Percentiles rank a stretch among this genome's conserved stretches.
These are phyloP conservation scores for Trichoderma pleuroti DNA, from an alignment of 2,329 filamentous ascomycete species.

Conservation along the genomic window DNA sequence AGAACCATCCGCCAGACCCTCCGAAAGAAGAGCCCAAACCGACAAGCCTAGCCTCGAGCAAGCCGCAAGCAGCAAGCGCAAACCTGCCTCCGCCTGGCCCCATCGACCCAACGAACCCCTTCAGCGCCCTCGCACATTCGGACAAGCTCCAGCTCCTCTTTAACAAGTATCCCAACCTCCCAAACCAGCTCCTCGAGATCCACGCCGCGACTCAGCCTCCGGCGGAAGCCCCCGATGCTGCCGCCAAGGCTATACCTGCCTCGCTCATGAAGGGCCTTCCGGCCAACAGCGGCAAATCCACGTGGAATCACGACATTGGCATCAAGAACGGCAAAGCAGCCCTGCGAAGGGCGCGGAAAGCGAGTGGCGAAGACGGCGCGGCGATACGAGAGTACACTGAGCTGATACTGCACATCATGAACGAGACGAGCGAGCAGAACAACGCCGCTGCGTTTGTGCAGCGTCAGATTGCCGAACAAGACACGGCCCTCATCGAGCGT, in stretches of 20 bases:
- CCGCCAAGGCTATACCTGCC: slow-evolving; percentile 30
- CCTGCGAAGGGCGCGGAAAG: slow-evolving; percentile 48
- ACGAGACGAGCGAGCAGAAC: slow-evolving; percentile 26
- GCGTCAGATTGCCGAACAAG: slow-evolving; percentile 45
- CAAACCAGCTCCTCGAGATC: slow-evolving; percentile 46
- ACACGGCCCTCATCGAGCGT: slow-evolving; percentile 47
- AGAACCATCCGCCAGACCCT: slow-evolving; percentile 45
- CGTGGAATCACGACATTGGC: slow-evolving; percentile 58
- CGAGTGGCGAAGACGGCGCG: slow-evolving; percentile 54
- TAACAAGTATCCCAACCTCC: slow-evolving; percentile 49
- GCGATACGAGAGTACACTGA: slow-evolving; percentile 59
- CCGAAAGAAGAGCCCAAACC: slow-evolving; percentile 27
- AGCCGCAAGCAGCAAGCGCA: slow-evolving; percentile 5
- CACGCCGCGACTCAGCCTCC: slow-evolving; percentile 49
- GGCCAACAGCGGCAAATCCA: slow-evolving; percentile 28
- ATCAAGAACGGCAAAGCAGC: slow-evolving; percentile 53
- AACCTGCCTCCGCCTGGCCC: not conserved
- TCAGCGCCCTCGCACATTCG: slow-evolving; percentile 49
- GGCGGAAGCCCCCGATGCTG: slow-evolving; percentile 26
- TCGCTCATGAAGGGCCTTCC: slow-evolving; percentile 34
- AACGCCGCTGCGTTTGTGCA: slow-evolving; percentile 40
- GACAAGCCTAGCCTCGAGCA: slow-evolving; percentile 16
- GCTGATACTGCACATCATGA: slow-evolving; percentile 50
- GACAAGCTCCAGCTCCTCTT: slow-evolving; percentile 51
- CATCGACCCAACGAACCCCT: slow-evolving; percentile 41